Conservation (phyloP, 805 yeast genomes). For the Spathaspora hagerdaliae region DNA sequence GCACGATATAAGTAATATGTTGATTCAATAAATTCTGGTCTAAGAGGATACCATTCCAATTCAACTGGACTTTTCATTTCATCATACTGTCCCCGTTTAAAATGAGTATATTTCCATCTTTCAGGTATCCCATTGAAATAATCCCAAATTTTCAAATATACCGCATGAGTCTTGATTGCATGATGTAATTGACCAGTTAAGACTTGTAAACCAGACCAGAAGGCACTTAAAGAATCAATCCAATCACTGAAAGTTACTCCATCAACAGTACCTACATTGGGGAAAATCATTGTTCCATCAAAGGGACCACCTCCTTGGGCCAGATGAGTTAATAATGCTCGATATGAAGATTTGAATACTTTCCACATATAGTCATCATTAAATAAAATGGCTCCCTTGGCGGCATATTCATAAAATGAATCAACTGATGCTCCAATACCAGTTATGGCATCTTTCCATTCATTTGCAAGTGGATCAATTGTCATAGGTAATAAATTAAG, state of each 20-base stretch:
- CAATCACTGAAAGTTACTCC: slow-evolving; percentile 56
- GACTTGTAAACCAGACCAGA: slow-evolving; percentile 83
- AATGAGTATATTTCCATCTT: slow-evolving; percentile 55
- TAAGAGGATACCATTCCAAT: slow-evolving; percentile 85
- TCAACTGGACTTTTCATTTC: slow-evolving; percentile 24
- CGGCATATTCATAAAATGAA: slow-evolving; percentile 84
- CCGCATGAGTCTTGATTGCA: slow-evolving; percentile 58
- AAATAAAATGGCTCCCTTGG: slow-evolving; percentile 71
- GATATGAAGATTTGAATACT: slow-evolving; percentile 46
- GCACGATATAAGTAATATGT: slow-evolving; percentile 81
- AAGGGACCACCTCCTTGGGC: slow-evolving; percentile 22
- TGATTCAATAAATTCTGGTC: slow-evolving; percentile 91
- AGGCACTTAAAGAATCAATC: slow-evolving; percentile 86
- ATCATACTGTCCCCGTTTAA: slow-evolving; percentile 2
- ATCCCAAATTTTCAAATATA: slow-evolving; percentile 76
- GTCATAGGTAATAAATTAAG: slow-evolving; percentile 76
- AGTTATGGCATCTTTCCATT: slow-evolving; percentile 56
- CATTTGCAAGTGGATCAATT: slow-evolving; percentile 53
- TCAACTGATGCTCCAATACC: slow-evolving; percentile 92
- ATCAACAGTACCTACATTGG: slow-evolving; percentile 52
- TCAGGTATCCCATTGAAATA: slow-evolving; percentile 81
- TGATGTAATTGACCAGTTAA: slow-evolving; percentile 68
- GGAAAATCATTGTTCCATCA: slow-evolving; percentile 37
- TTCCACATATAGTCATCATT: slow-evolving; percentile 61
- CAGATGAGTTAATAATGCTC: slow-evolving; percentile 47